Conservation (phyloP, 2,329 filamentous ascomycete species). For the Monosporascus ibericus region DNA sequence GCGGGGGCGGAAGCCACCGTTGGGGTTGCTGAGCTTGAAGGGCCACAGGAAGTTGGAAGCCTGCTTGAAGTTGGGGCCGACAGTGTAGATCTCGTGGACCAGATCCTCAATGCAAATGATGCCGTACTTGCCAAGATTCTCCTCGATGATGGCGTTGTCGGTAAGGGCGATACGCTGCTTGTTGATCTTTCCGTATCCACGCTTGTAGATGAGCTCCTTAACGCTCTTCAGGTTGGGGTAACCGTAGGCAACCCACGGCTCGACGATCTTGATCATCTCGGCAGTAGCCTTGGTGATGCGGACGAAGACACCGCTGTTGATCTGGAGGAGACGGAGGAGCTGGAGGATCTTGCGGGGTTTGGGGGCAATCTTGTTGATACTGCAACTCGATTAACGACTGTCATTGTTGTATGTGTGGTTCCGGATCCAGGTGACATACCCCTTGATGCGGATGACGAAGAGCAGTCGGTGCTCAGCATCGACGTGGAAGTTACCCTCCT, state of each 20-base stretch:
- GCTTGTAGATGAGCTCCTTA: conserved; percentile 99
- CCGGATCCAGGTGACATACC: conserved; percentile 41
- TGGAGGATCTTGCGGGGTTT: conserved; percentile 99
- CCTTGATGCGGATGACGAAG: conserved; percentile 99
- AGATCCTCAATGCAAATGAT: conserved; percentile 99
- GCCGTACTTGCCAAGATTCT: conserved; percentile 93
- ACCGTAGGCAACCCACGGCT: conserved; percentile 98
- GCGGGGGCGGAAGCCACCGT: conserved; percentile 86
- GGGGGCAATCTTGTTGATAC: conserved; percentile 99
- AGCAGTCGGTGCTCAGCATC: conserved; percentile 92
- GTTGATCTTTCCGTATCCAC: conserved; percentile 97
- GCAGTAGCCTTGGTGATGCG: conserved; percentile 94
- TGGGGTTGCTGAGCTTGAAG: conserved; percentile 99
- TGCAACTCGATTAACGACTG: conserved; percentile 25
- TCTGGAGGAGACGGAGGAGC: conserved; percentile 98
- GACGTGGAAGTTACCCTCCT: conserved; percentile 89
- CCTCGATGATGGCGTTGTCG: conserved; percentile 97
- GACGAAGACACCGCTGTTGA: conserved; percentile 99
- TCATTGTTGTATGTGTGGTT: background rate
- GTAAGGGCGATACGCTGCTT: conserved; percentile 96
- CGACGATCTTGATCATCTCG: conserved; percentile 97
- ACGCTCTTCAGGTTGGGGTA: conserved; percentile 99
- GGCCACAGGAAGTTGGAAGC: conserved; percentile 99
- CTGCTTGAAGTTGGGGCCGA: conserved; percentile 99
- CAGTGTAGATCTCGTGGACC: conserved; percentile 98